phyloP scores from a whole-genome alignment of 2,329 filamentous ascomycete genomes.

The Penicillium corylophilum region DNA sequence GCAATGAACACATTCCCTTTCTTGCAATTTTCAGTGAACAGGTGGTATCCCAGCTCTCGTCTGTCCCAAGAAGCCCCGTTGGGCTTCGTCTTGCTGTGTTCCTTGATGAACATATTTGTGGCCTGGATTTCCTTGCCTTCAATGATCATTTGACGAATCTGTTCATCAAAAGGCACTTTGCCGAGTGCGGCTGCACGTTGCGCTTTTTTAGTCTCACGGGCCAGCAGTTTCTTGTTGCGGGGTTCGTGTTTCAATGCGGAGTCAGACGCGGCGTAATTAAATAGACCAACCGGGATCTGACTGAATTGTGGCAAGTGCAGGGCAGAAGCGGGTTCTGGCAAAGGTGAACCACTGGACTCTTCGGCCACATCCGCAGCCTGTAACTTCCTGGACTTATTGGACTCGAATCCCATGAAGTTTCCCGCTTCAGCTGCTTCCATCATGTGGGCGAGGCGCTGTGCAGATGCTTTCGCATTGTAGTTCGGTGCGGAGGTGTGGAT shows the following conservation, averaged over 20 bases:
- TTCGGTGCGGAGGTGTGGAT: slow-evolving; percentile 43
- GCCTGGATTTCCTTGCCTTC: slow-evolving; percentile 35
- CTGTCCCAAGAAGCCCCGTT: slow-evolving; percentile 22
- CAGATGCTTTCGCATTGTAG: slow-evolving; percentile 41
- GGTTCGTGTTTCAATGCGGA: slow-evolving; percentile 3
- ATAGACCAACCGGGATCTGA: background rate
- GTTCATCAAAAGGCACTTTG: slow-evolving; percentile 15
- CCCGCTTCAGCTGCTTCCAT: slow-evolving; percentile 47
- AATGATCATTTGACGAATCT: slow-evolving; percentile 28
- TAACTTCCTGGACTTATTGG: slow-evolving; percentile 31
- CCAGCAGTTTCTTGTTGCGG: background rate
- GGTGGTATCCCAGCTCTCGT: slow-evolving; percentile 30
- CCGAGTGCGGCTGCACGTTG: slow-evolving; percentile 1
- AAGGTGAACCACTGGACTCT: background rate
- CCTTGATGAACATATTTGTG: slow-evolving; percentile 34
- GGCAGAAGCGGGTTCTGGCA: background rate
- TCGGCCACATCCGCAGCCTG: slow-evolving; percentile 4
- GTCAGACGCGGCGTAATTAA: background rate
- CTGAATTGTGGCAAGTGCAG: background rate
- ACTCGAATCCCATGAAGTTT: slow-evolving; percentile 42
- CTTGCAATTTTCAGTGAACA: slow-evolving; percentile 39
- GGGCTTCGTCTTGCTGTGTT: background rate
- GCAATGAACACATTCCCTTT: slow-evolving; percentile 40
- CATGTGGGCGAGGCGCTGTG: slow-evolving; percentile 39
- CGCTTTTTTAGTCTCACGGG: slow-evolving; percentile 6